Evolutionary conservation across 306 rosid species (phyloP).

Genomic region (Prunus fruticosa): DNA sequence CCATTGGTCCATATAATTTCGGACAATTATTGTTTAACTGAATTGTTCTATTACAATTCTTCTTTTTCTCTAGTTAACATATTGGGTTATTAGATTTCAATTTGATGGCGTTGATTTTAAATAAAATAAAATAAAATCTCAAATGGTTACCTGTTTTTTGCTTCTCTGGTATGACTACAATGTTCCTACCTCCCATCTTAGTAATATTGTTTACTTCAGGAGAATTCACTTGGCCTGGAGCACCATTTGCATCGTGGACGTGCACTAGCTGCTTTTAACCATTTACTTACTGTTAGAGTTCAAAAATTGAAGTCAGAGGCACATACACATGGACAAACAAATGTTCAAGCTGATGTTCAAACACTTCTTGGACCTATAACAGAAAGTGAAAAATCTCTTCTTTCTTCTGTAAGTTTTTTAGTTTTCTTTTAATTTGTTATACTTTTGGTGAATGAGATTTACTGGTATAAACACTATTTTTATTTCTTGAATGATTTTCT

Average conservation of each 20-base stretch:
- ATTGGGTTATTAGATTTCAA: not conserved
- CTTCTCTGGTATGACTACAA: slow-evolving; percentile 8
- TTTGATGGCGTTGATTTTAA: not conserved
- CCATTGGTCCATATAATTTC: not conserved
- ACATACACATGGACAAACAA: slow-evolving; percentile 58
- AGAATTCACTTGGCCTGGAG: slow-evolving; percentile 78
- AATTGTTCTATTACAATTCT: not conserved
- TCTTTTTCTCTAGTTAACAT: not conserved
- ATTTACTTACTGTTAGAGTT: slow-evolving; percentile 64
- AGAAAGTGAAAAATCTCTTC: slow-evolving; percentile 64
- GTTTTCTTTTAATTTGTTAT: slow-evolving; percentile 3
- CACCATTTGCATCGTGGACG: slow-evolving; percentile 96
- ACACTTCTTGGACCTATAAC: slow-evolving; percentile 73
- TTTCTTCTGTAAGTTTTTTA: slow-evolving; percentile 64
- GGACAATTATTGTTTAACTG: not conserved
- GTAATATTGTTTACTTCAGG: slow-evolving; percentile 49
- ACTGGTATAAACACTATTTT: not conserved
- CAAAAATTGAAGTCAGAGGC: slow-evolving; percentile 67
- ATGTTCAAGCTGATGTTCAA: slow-evolving; percentile 79
- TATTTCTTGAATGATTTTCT: not conserved
- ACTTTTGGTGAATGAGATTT: slow-evolving; percentile 18
- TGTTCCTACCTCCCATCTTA: slow-evolving; percentile 16
- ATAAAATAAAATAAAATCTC: not conserved
- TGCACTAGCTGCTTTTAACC: slow-evolving; percentile 82
- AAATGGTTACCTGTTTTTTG: not conserved